Percentiles rank a stretch among this genome's conserved stretches.
Evolutionary conservation across 1,139 yeast species (phyloP).

Genomic region (Meyerozyma carpophila): DNA sequence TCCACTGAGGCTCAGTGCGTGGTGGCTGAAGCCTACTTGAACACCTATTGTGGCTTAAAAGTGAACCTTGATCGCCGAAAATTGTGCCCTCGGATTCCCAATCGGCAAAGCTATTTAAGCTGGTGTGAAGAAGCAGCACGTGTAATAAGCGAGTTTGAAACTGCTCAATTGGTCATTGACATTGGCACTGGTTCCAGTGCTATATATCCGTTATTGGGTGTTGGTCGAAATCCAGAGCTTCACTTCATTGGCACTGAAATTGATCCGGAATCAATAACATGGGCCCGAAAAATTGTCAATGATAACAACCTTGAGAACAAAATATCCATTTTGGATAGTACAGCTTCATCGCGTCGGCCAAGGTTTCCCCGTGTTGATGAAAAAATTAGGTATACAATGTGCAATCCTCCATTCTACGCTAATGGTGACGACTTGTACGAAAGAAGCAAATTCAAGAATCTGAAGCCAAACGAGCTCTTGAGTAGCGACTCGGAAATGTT

Average conservation of each 20-base stretch:
- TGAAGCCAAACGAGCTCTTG: slow-evolving; percentile 8
- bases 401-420: slow-evolving; percentile 20
- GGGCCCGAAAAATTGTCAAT: slow-evolving; percentile 6
- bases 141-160: background rate
- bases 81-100: slow-evolving; percentile 18
- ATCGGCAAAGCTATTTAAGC: slow-evolving; percentile 14
- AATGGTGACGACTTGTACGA: slow-evolving; percentile 7
- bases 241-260: slow-evolving; percentile 14
- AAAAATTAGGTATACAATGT: slow-evolving; percentile 11
- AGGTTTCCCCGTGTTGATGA: background rate
- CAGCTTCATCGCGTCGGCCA: background rate
- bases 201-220: slow-evolving; percentile 13
- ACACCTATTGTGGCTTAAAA: slow-evolving; percentile 10
- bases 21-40: slow-evolving; percentile 12
- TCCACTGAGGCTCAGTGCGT: slow-evolving; percentile 12
- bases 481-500: slow-evolving; percentile 12
- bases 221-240: slow-evolving; percentile 5
- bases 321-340: slow-evolving; percentile 2
- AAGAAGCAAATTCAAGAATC: slow-evolving; percentile 6
- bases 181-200: slow-evolving; percentile 20
- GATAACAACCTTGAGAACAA: background rate
- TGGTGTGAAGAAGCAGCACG: slow-evolving; percentile 6
- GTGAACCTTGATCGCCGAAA: slow-evolving; percentile 9
- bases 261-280: slow-evolving; percentile 9
- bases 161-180: slow-evolving; percentile 11